A percentile compares a stretch with the other conserved stretches of the same genome.
Evolutionary conservation across 257 asterid genomes (phyloP).

Genomic region (Jacaranda copaia): DNA sequence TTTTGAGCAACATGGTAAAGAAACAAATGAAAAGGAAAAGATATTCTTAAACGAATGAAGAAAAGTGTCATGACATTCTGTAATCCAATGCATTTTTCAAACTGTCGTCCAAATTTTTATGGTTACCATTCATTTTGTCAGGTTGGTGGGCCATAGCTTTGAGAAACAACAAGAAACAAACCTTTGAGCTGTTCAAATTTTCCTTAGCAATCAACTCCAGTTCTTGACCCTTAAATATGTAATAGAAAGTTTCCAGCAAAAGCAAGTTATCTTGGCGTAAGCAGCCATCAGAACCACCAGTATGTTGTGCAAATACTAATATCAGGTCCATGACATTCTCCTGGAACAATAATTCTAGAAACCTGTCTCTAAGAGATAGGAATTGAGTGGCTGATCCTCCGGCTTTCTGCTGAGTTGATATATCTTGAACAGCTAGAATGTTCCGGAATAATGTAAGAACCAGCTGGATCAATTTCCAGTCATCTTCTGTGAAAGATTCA

Average conservation of each 20-base stretch:
- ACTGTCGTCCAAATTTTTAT: constrained; percentile 9
- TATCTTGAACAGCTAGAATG: constrained; percentile 85
- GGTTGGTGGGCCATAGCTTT: not conserved
- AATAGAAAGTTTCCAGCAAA: constrained; percentile 74
- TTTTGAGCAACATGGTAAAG: not conserved
- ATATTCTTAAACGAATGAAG: not conserved
- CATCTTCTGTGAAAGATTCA: constrained; percentile 89
- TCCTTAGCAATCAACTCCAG: constrained; percentile 82
- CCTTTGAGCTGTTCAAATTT: constrained; percentile 68
- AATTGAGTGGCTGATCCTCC: constrained; percentile 78
- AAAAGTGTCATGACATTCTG: constrained; percentile 4
- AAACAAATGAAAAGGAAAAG: not conserved
- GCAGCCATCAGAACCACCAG: constrained; percentile 73
- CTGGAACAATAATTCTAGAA: constrained; percentile 70
- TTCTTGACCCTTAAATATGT: constrained; percentile 86
- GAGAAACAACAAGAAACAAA: constrained; percentile 40
- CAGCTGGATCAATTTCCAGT: constrained; percentile 96
- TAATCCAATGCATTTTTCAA: not conserved
- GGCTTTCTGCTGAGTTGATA: constrained; percentile 79
- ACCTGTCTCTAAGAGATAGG: constrained; percentile 75
- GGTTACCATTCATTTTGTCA: not conserved
- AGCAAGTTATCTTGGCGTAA: constrained; percentile 93
- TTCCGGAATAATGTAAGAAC: constrained; percentile 89
- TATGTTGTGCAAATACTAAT: constrained; percentile 78
- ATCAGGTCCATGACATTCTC: constrained; percentile 95